Base-by-base conservation (phyloP, 306 rosid genomes). In the Corylus avellana region DNA sequence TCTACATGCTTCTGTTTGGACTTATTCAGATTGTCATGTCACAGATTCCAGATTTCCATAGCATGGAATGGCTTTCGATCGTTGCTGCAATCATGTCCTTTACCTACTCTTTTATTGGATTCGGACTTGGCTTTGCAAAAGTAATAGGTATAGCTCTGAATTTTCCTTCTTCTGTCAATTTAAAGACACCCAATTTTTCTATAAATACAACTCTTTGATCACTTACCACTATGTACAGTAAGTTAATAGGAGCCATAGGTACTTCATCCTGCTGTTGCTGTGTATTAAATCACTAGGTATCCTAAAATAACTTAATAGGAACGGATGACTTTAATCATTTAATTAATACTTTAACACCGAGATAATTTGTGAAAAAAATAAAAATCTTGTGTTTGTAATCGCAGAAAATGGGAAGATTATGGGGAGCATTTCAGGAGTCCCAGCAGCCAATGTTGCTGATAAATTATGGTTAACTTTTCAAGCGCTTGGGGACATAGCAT, bases 401-500 rank as follows among this genome's bases (percentile, higher is more conserved):
- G 83, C 87, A 93, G 98, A 89, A 87, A 92, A 94, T 82, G 93
- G 89, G 67, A 82, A 72, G 75, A 82, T 94, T 57, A 77, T 79
- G 85, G 98, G 98, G n/a, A 94, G 89, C 80, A 5, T 89, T 48
- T 18, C 87, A 25, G 98, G 98, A 74, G 86, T 92, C 17, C 85
- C 91, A 4, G 75, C 97, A 66, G 39, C 88, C 56, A 92, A 61
- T 75, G 22, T 73, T n/a, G 85, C 83, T 7, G 75, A 88, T 72
- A 94, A 94, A 58, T 35, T 89, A 63, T 94, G 91, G 91, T 78
- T 92, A 73, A 70, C 70, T 47, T 91, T 92, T 80, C 94, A 92
- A 86, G 97, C 94, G 68, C 85, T 94, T 51, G 97, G 94, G 72
- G 98, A 92, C 76, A 85, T 94, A 78, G 96, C 94, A 72, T 94